These are phyloP conservation scores for Xylariaceae sp. DNA, from an alignment of 2,329 filamentous ascomycete species.

Conservation along the genomic window DNA sequence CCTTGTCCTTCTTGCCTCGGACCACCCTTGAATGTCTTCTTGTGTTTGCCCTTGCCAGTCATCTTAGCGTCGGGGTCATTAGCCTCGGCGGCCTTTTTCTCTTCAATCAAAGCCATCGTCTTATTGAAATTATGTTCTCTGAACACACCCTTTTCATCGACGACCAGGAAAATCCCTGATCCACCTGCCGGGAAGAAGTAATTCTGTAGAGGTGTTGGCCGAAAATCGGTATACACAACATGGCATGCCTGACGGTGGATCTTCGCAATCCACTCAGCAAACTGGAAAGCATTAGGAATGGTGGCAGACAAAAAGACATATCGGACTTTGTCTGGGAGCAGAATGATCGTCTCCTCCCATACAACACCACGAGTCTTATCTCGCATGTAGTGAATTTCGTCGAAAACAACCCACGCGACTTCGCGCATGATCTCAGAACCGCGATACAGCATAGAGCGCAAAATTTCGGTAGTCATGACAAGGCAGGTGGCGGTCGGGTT, in stretches of 20 bases:
- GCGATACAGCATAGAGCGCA: conserved; percentile 96
- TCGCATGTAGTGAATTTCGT: conserved; percentile 98
- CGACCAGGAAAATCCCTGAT: conserved; percentile 87
- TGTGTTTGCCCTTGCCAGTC: conserved; percentile 87
- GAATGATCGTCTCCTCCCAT: conserved; percentile 98
- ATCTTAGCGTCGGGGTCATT: conserved; percentile 73
- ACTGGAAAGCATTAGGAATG: conserved; percentile 98
- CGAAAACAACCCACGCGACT: conserved; percentile 96
- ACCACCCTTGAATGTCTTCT: conserved; percentile 85
- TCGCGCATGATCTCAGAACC: conserved; percentile 99
- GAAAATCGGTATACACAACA: conserved; percentile 98
- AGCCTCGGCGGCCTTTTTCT: conserved; percentile 80
- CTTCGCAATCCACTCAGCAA: conserved; percentile 98
- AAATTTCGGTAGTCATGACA: conserved; percentile 99
- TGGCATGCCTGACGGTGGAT: conserved; percentile 97
- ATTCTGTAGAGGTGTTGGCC: conserved; percentile 92
- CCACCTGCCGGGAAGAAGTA: conserved; percentile 95
- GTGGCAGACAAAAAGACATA: conserved; percentile 98
- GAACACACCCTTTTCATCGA: conserved; percentile 95
- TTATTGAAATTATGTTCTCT: conserved; percentile 96
- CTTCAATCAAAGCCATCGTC: conserved; percentile 85
- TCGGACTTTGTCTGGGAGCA: conserved; percentile 95
- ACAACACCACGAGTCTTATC: conserved; percentile 94
- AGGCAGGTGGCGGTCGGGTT: conserved; percentile 97
- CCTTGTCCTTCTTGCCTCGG: conserved; percentile 63